A percentile compares a stretch with the other conserved stretches of the same genome.
Evolutionary conservation across 495 filamentous ascomycete species (phyloP).

Genomic region (Neurospora sp.): DNA sequence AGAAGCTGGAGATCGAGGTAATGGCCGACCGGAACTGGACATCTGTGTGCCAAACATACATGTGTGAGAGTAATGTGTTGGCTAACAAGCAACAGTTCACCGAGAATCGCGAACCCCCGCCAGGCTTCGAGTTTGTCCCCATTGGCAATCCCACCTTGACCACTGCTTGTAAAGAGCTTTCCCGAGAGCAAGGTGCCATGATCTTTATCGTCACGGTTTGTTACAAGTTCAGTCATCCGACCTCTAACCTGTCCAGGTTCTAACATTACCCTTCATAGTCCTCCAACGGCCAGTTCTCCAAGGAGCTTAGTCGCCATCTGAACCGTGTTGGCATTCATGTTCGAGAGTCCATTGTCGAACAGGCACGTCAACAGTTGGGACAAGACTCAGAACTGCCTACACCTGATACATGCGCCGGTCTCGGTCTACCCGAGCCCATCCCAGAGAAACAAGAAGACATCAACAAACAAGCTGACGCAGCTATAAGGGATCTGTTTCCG

Average conservation of each 20-base stretch:
- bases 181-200: conserved; percentile 53
- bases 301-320: conserved; percentile 38
- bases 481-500: conserved; percentile 75
- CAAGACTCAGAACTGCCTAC: conserved; percentile 9
- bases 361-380: conserved; percentile 28
- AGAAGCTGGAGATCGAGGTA: conserved; percentile 43
- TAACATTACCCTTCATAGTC: conserved; percentile 9
- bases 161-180: conserved; percentile 67
- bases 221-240: conserved; percentile 4
- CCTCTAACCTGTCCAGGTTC: neutral
- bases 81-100: conserved; percentile 33
- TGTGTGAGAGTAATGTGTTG: neutral
- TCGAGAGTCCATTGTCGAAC: conserved; percentile 38
- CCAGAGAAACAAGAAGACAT: conserved; percentile 52
- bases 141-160: conserved; percentile 69
- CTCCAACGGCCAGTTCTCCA: neutral
- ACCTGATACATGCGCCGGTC: conserved; percentile 11
- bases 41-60: neutral
- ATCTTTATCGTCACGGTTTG: conserved; percentile 75
- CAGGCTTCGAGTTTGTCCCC: conserved; percentile 78
- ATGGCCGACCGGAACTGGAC: neutral
- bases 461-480: conserved; percentile 60
- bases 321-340: conserved; percentile 77
- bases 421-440: conserved; percentile 37
- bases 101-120: conserved; percentile 42